A percentile compares a stretch with the other conserved stretches of the same genome.
Conservation (phyloP, 768 basidiomycete genomes). For the Tremella fuciformis region DNA sequence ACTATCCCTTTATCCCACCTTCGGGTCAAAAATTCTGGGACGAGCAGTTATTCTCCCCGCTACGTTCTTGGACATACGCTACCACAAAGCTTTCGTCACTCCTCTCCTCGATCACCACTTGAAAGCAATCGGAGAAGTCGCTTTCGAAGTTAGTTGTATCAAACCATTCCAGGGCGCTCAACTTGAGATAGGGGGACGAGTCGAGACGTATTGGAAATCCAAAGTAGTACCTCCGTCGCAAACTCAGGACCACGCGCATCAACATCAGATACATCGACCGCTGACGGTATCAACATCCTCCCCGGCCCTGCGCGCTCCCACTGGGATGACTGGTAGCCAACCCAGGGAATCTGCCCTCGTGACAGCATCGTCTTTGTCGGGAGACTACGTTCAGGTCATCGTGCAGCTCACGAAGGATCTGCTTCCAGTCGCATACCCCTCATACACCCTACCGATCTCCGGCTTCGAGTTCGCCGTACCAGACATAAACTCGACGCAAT, state of each 20-base stretch:
- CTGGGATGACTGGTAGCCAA: constrained; percentile 7
- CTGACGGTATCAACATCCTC: constrained; percentile 48
- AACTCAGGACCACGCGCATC: constrained; percentile 53
- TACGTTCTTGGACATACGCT: constrained; percentile 60
- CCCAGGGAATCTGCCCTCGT: constrained; percentile 54
- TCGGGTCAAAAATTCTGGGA: constrained; percentile 94
- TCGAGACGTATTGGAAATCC: constrained; percentile 99
- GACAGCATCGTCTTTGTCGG: constrained; percentile 83
- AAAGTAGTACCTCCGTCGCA: constrained; percentile 56
- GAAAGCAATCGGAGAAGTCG: constrained; percentile 90
- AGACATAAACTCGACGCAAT: constrained; percentile 80
- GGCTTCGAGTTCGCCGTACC: constrained; percentile 74
- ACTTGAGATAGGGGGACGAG: constrained; percentile 85
- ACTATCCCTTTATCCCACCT: constrained; percentile 94
- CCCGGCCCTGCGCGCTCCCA: constrained; percentile 22
- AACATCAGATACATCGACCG: constrained; percentile 51
- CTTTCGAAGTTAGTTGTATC: constrained; percentile 81
- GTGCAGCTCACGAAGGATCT: constrained; percentile 90
- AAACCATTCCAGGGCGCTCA: constrained; percentile 88
- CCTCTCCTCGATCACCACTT: constrained; percentile 90
- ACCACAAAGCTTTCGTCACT: constrained; percentile 51
- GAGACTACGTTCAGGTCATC: constrained; percentile 78
- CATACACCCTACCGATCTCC: constrained; percentile 70
- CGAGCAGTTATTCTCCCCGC: constrained; percentile 81
- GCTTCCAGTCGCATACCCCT: constrained; percentile 78